Evolutionary conservation across 1,284 basidiomycete genomes (phyloP), one percentile per base, ranked within the genome.

Genomic region (Entoloma clypeatum): DNA sequence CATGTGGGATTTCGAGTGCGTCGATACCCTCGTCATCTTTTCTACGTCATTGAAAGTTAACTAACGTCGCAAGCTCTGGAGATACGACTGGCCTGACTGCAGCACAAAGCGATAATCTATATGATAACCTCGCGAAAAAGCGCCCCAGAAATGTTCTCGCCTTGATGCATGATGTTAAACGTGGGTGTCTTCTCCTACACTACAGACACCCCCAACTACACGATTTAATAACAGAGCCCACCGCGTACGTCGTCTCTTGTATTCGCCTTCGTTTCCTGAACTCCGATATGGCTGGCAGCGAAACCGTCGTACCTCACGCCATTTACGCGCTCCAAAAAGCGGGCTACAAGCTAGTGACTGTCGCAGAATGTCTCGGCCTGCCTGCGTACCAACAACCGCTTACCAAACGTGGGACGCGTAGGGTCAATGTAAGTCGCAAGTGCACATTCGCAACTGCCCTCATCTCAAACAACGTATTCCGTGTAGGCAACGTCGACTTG

Each of bases 331-430:
- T 61, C 22, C 38, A 58, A 31, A 45, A 16, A 5, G 63, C 61
- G 4, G 66, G 64, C 3, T 67, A 68, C 47, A 45, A 56, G n/a
- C 60, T 75, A 22, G 71, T 69, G 25, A 71, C 70, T 5, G 47
- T 74, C 5, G 65, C 71, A 3, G 65, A 72, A 41, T 74, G 72
- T 47, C 53, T 74, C 2, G 70, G 67, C 6, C 49, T 51, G 26
- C 39, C 53, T 2, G 56, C 69, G 1, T 72, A 71, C 49, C 59
- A 65, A n/a, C n/a, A n/a, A n/a, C n/a, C n/a, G n/a, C n/a, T n/a
- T n/a, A n/a, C n/a, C n/a, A n/a, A n/a, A n/a, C n/a, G n/a, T n/a
- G n/a, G n/a, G n/a, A n/a, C n/a, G n/a, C n/a, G n/a, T n/a, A n/a
- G n/a, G n/a, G n/a, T n/a, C n/a, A n/a, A n/a, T n/a, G n/a, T n/a